Base-by-base conservation (phyloP, 352 stramenopile genomes). In the Thraustochytrium striatum region DNA sequence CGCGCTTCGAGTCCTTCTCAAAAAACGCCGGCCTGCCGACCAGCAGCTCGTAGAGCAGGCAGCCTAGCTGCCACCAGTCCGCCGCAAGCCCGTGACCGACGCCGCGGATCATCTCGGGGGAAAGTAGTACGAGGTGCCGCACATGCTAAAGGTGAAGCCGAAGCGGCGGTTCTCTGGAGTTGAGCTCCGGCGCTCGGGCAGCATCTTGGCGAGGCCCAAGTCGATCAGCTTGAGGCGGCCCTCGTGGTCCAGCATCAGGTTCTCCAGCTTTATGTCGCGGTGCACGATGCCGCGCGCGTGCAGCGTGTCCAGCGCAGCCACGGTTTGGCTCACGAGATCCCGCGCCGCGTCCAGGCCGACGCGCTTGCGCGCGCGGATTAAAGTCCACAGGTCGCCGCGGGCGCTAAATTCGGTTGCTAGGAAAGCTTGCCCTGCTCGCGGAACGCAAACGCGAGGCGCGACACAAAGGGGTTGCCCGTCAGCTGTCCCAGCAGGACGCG, bases 221-320 rank as follows among this genome's bases (percentile, higher is more conserved):
- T 89, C 85, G 21, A 85, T 82, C 2, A 88, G 83, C 73, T 87
- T 88, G 39, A 89, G 57, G 38, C 57, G 53, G 62, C 85, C 82
- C 33, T 85, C 52, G 43, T 84, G 83, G 68, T 84, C 81, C 36
- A 89, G 72, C 33, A 89, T 84, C 25, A 89, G 41, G 61, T 89
- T 89, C 25, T 70, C 79, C 57, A 69, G 83, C 79, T 89, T 89
- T 47, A 89, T 81, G 44, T 89, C 85, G 35, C 85, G 84, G 81
- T 89, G 85, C 9, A 88, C 65, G 70, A 88, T 86, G 35, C 85
- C 79, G 57, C 85, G 72, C n/a, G 82, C 81, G 68, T 88, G 85
- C 7, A 89, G 57, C 69, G 86, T 85, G 19, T 83, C 61, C 33
- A 88, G 50, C 25, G 82, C 84, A 53, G 85, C 61, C 44, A 88